Evolutionary conservation across 306 rosid species (phyloP).

Genomic region (Begonia loranthoides): DNA sequence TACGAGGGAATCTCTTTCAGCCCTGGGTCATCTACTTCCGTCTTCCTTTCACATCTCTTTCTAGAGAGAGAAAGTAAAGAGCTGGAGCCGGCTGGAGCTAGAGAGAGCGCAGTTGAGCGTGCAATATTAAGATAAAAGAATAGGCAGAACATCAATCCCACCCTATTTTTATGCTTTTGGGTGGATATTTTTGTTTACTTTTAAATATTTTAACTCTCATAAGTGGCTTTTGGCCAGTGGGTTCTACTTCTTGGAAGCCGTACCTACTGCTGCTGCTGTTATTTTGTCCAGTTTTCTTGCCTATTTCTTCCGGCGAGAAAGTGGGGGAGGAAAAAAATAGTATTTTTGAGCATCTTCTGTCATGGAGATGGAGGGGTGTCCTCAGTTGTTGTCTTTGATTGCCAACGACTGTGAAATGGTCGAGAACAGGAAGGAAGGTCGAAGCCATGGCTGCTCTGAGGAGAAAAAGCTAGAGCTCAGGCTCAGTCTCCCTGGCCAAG

Average conservation of each 20-base stretch:
- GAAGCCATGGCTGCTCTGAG: slow-evolving; percentile 34
- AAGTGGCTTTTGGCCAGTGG: neutral
- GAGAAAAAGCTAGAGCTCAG: slow-evolving; percentile 70
- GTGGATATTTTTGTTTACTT: neutral
- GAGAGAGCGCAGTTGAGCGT: neutral
- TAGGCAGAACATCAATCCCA: neutral
- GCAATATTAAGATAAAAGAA: neutral
- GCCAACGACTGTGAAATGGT: slow-evolving; percentile 44
- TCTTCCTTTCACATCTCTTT: neutral
- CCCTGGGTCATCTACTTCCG: slow-evolving; percentile 7
- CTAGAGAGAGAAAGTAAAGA: neutral
- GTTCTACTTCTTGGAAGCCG: neutral
- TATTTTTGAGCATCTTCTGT: neutral
- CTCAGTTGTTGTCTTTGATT: slow-evolving; percentile 59
- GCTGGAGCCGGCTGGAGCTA: neutral
- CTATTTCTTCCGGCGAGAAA: neutral
- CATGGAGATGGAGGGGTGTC: slow-evolving; percentile 42
- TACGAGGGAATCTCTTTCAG: slow-evolving; percentile 31
- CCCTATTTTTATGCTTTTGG: neutral
- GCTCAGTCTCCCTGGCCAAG: slow-evolving; percentile 84
- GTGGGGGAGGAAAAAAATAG: neutral
- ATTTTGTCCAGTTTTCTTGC: slow-evolving; percentile 5
- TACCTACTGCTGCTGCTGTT: no score
- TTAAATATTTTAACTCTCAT: neutral
- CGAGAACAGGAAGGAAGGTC: slow-evolving; percentile 19